Evolutionary conservation across 371 early-diverging fungal species (phyloP), one percentile per base, ranked within the genome.

Genomic region (Chytridium lagenaria): DNA sequence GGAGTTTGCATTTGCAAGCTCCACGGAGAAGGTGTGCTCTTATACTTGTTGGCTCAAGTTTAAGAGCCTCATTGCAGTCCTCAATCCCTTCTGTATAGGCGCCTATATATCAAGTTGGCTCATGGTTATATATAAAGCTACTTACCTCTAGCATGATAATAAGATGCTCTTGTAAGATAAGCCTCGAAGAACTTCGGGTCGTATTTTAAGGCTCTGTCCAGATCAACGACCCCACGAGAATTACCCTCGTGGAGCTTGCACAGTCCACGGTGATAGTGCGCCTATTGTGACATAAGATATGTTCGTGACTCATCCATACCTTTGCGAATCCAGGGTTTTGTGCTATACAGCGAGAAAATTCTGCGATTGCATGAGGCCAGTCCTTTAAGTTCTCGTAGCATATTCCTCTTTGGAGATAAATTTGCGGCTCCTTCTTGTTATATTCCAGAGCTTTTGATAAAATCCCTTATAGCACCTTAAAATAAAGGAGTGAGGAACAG

Each of bases 131-230:
- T 34, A 28, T 28, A 63, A 2, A 10, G n/a, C 22, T 57, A 55
- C 64, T 52, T 31, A 72, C 83, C 83, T 71, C 78, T 73, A 7
- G 63, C n/a, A 1, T 84, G 80, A 69, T 80, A 73, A 44, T 80
- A 82, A 1, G 81, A 72, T 0, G 86, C 87, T 15, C 86, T 39
- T 0, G 81, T 78, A 0, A 87, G 68, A 57, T 81, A 86, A 3
- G 86, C 85, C 55, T 87, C 84, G 72, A 86, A 84, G 71, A 77
- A 83, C 65, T 77, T 77, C 3, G 80, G 72, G 50, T 86, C 84
- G 7, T 72, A 67, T 64, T 84, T 75, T 3, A 86, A 66, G 22
- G 86, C 84, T 44, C 68, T 71, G 50, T 77, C 80, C 59, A 86
- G 68, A 66, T 86, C 87, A 3, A 50, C 61, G 1, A 78, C 77